Evolutionary conservation across 805 yeast genomes (phyloP).

Genomic region (Lipomyces sp.): DNA sequence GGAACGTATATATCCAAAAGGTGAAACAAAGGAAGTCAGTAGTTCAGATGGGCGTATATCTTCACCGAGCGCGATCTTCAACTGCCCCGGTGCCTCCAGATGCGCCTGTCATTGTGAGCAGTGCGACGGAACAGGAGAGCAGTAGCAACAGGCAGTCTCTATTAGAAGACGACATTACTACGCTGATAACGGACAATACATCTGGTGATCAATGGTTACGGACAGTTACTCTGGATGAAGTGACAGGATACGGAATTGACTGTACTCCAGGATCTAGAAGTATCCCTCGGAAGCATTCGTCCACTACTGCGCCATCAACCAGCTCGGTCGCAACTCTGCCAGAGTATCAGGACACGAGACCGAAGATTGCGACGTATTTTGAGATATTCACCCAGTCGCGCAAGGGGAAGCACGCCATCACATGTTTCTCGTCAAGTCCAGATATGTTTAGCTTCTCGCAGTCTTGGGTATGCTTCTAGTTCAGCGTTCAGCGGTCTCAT

Average conservation of each 20-base stretch:
- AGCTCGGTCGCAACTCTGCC: slow-evolving; percentile 2
- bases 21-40: slow-evolving; percentile 40
- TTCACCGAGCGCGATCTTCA: slow-evolving; percentile 46
- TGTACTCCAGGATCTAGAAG: no score
- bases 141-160: no score
- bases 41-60: slow-evolving; percentile 55
- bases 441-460: slow-evolving; percentile 52
- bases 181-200: neutral
- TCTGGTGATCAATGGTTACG: neutral
- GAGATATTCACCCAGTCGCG: slow-evolving; percentile 55
- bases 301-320: neutral
- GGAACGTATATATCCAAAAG: slow-evolving; percentile 56
- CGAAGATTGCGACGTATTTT: slow-evolving; percentile 48
- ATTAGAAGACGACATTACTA: slow-evolving; percentile 1
- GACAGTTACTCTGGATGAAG: neutral
- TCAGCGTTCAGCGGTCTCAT: no score
- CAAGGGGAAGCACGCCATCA: slow-evolving; percentile 45
- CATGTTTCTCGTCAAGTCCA: slow-evolving; percentile 56
- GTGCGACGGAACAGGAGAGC: neutral
- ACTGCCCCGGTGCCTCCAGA: slow-evolving; percentile 7
- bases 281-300: no score
- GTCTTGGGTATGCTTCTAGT: slow-evolving; percentile 41
- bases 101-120: slow-evolving; percentile 1
- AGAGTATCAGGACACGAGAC: slow-evolving; percentile 48
- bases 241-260: no score